These are phyloP conservation scores for Pseudogymnoascus verrucosus DNA, from an alignment of 2,329 filamentous ascomycete species.

Conservation along the genomic window DNA sequence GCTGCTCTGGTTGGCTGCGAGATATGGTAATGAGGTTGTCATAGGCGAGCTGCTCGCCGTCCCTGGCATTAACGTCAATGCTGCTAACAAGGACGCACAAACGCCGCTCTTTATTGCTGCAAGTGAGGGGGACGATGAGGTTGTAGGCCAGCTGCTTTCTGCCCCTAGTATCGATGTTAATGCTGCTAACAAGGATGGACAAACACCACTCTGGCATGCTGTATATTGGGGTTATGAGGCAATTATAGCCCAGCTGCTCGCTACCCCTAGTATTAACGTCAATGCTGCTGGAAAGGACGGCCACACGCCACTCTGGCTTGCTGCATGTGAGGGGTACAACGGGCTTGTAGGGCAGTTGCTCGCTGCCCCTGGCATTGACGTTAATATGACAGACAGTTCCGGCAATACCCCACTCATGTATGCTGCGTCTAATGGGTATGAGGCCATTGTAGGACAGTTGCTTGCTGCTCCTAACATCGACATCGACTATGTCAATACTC, in stretches of 20 bases:
- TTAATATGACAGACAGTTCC: background rate
- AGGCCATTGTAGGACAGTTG: background rate
- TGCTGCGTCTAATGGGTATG: background rate
- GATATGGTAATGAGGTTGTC: background rate
- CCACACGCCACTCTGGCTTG: background rate
- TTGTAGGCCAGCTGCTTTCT: background rate
- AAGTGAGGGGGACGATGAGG: background rate
- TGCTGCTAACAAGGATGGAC: background rate
- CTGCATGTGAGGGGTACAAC: background rate
- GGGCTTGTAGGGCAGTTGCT: background rate
- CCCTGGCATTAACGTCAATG: background rate
- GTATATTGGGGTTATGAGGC: rapidly evolving
- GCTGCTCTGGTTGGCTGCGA: background rate
- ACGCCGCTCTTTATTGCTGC: background rate
- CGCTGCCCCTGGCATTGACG: background rate
- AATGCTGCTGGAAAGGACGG: background rate
- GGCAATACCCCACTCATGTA: background rate
- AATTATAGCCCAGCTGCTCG: background rate
- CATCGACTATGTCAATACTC: no score
- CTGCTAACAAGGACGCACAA: background rate
- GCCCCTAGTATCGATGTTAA: background rate
- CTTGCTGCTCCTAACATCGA: background rate
- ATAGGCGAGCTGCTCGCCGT: background rate
- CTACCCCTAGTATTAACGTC: background rate
- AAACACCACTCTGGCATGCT: background rate